Base-by-base conservation (phyloP, 2,329 filamentous ascomycete genomes). In the Claviceps maximensis region DNA sequence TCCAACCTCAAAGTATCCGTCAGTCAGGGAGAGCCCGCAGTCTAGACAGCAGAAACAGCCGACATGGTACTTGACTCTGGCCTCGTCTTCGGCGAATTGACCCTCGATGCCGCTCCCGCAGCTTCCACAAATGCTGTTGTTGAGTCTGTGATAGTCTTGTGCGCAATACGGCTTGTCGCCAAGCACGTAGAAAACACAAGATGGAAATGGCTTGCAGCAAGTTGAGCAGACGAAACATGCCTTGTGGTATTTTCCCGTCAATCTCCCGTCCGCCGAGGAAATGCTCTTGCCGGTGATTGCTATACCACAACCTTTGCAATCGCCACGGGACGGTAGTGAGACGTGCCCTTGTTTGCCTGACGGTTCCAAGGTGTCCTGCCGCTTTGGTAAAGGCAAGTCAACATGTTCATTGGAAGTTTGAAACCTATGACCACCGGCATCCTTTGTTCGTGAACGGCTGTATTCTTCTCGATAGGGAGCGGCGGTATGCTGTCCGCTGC, bases 161-260 rank as follows among this genome's bases (percentile, higher is more conserved):
- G 89, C 85, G 68, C 93, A 97, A 69, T 91, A 96, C 0, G 93
- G 93, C 55, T 82, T 77, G 69, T 98, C 89, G 58, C 86, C 72
- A 55, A 89, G 79, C 12, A 98, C 90, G 65, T 98, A 98, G 62
- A 97, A 97, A 55, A 93, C 89, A 1, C 88, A 80, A 0, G 89
- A 95, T 21, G 83, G 75, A 64, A 97, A 98, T 1, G 89, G 84
- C 52, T 83, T 77, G 12, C 75, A 74, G 71, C 93, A 98, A 1
- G 86, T 89, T 4, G 82, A 80, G 75, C 93, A 98, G 12, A 91
- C 87, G 65, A 98, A 97, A 67, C 91, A 98, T 4, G 85, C 79
- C 67, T 94, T 95, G 74, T 98, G 93, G 67, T 95, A 98, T 57
- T 89, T 84, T 10, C 93, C 93, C 0, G 88, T 95, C 25, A 98